Conservation (phyloP, 2,329 filamentous ascomycete species). For the Cryphonectria radicalis region DNA sequence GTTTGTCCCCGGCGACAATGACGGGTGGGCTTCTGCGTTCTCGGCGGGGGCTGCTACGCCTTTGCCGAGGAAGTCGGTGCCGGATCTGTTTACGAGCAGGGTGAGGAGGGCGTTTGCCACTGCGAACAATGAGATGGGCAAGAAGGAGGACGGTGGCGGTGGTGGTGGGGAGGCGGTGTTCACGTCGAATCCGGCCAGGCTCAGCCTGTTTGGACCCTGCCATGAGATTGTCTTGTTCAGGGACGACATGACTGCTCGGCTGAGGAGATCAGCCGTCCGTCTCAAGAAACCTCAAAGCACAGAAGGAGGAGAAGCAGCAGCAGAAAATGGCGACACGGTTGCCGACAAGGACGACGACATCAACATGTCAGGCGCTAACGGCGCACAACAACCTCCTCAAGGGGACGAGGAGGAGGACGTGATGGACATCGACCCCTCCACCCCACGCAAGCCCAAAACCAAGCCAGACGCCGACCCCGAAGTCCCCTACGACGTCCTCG, state of each 20-base stretch:
- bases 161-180: conserved; percentile 82
- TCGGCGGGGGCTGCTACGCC: conserved; percentile 73
- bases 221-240: conserved; percentile 88
- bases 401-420: conserved; percentile 36
- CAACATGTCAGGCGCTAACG: conserved; percentile 39
- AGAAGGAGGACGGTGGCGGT: conserved; percentile 48
- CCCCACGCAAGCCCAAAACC: conserved; percentile 27
- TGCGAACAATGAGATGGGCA: conserved; percentile 73
- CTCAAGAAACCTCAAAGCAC: conserved; percentile 55
- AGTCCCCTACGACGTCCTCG: conserved; percentile 55
- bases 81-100: conserved; percentile 87
- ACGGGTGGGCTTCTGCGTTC: conserved; percentile 93
- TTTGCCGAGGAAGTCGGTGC: conserved; percentile 73
- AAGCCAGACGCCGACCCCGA: conserved; percentile 23
- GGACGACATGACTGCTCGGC: conserved; percentile 80
- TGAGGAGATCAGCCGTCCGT: conserved; percentile 76
- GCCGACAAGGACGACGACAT: conserved; percentile 35
- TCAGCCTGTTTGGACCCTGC: conserved; percentile 83
- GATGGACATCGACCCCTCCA: conserved; percentile 48
- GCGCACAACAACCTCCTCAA: conserved; percentile 33
- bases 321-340: conserved; percentile 33
- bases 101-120: conserved; percentile 79
- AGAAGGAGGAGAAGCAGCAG: conserved; percentile 38
- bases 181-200: conserved; percentile 83
- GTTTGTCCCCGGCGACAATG: conserved; percentile 94